Evolutionary conservation across 768 basidiomycete genomes (phyloP), one percentile per base, ranked within the genome.

Genomic region (Auricularia sp.): DNA sequence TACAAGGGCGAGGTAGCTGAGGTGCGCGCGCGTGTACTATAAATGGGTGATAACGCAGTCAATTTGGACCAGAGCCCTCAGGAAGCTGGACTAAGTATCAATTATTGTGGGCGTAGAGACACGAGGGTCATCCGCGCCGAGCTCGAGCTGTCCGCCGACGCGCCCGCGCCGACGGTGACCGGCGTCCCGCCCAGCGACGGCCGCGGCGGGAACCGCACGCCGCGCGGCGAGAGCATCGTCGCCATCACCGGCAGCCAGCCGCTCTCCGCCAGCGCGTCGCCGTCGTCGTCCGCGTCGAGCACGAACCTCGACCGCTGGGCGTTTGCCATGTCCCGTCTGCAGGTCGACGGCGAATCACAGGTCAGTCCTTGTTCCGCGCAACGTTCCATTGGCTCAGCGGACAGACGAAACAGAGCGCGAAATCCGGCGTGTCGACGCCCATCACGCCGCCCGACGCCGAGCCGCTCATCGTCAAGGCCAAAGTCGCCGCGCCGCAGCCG

Each of bases 181-280:
- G 96, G 96, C 59, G 96, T 99, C 0, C 96, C 96, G 0, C 91
- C 91, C 0, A 88, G 87, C 43, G 93, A 93, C 68, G 95, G 95
- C 8, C 83, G 96, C 53, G 93, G 95, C 6, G 96, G 96, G 1
- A 96, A 97, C 73, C 96, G 98, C 75, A 98, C 96, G 0, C 96
- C 96, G 0, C 82, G 94, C 60, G 81, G 83, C 18, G 93, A 97
- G 70, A 81, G 80, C 63, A 62, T 42, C 61, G 29, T 29, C 29
- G 85, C 90, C 79, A 96, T 98, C 74, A 96, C 93, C 5, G 91
- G 90, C 35, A 93, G 90, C 0, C 96, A 93, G 71, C 96, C 96
- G 0, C 81, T 99, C 4, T 91, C 90, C 2, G 90, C 90, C 0
- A 86, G 85, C 12, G 88, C 87, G 36, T 87, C 87, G 3, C 87